These are phyloP conservation scores for Beauveria medogensis DNA, from an alignment of 2,329 filamentous ascomycete genomes.

Conservation along the genomic window DNA sequence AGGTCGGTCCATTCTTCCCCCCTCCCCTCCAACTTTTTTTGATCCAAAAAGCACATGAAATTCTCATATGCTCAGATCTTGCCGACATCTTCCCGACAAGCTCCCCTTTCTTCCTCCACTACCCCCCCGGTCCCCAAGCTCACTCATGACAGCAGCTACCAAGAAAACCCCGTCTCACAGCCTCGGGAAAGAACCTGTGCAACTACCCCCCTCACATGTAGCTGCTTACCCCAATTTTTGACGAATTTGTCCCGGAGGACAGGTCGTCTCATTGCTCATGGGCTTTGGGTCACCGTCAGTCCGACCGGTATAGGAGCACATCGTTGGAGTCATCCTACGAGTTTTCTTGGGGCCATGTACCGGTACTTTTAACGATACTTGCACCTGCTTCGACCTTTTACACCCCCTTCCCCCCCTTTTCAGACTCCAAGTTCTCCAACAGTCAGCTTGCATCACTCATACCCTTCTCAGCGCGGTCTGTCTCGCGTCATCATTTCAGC, in stretches of 20 bases:
- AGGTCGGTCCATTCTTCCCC: background rate
- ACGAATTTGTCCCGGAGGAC: slow-evolving; percentile 8
- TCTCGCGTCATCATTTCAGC: background rate
- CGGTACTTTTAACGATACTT: background rate
- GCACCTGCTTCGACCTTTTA: background rate
- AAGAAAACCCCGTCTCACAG: background rate
- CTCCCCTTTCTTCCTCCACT: background rate
- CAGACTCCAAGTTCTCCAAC: background rate
- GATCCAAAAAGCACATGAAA: background rate
- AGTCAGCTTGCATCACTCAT: background rate
- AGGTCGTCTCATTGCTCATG: background rate
- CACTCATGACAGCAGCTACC: background rate
- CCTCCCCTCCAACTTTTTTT: background rate
- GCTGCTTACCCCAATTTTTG: background rate
- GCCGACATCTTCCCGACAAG: background rate
- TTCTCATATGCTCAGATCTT: background rate
- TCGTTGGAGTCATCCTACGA: slow-evolving; percentile 3
- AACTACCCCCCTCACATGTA: background rate
- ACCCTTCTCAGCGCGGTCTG: background rate
- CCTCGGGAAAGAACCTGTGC: background rate
- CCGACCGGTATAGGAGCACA: background rate
- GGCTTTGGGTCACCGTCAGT: background rate
- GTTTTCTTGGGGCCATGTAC: background rate
- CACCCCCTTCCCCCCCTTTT: background rate
- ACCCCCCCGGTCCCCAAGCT: background rate